Evolutionary conservation across 345 rosid species (phyloP).

Genomic region (Microthlaspi erraticum): DNA sequence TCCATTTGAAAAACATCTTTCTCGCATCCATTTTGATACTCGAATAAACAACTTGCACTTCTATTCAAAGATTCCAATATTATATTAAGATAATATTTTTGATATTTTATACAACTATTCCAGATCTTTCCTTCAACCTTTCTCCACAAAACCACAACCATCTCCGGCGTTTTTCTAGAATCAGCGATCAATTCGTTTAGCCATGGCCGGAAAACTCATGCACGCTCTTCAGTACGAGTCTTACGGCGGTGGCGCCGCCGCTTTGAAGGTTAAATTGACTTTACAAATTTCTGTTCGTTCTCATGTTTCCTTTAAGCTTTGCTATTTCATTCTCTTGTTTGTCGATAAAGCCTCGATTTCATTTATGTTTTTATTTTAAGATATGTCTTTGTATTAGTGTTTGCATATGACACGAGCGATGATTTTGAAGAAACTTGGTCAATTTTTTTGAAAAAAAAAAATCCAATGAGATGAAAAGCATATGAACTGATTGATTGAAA

Average conservation of each 20-base stretch:
- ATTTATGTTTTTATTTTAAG: background rate
- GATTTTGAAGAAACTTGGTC: background rate
- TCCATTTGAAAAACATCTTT: too few species aligned
- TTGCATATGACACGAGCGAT: background rate
- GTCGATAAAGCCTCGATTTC: background rate
- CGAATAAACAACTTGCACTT: too few species aligned
- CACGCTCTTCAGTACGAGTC: slow-evolving; percentile 53
- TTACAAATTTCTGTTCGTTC: too few species aligned
- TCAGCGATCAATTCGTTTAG: slow-evolving; percentile 10
- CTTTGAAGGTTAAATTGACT: slow-evolving; percentile 47
- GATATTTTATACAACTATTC: too few species aligned
- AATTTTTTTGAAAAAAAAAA: too few species aligned
- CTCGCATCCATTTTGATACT: too few species aligned
- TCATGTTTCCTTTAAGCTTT: background rate
- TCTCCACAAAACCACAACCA: background rate
- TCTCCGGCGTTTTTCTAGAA: background rate
- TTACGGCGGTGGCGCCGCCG: slow-evolving; percentile 57
- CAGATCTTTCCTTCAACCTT: background rate
- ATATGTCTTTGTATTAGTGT: background rate
- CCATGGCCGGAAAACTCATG: slow-evolving; percentile 54
- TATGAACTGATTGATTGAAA: too few species aligned
- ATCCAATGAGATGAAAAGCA: too few species aligned
- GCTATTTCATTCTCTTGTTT: background rate
- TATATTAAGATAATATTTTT: too few species aligned
- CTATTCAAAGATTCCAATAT: too few species aligned